Conservation (phyloP, 108 stramenopile species). For the Hondaea fermentalgiana region DNA sequence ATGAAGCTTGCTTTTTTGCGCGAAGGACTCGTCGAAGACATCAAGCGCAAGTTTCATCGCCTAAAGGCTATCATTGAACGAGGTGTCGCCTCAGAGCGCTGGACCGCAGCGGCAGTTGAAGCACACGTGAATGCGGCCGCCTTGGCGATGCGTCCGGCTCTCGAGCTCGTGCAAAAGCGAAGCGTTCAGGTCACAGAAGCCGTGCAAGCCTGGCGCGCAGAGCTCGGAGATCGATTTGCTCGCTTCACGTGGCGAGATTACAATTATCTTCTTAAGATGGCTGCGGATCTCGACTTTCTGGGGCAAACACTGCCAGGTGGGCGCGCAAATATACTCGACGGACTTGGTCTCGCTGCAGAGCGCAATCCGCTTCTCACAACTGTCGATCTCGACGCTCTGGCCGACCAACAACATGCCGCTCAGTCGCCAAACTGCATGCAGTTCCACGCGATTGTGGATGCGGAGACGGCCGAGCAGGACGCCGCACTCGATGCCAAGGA, state of each 20-base stretch:
- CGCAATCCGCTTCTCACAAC: neutral
- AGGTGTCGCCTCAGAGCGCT: neutral
- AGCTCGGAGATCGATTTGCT: neutral
- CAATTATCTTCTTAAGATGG: neutral
- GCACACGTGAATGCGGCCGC: neutral
- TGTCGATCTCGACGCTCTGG: neutral
- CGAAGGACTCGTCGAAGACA: slow-evolving; percentile 1
- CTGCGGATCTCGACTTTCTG: neutral
- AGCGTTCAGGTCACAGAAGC: neutral
- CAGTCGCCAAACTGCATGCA: neutral
- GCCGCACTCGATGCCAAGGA: neutral
- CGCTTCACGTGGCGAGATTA: neutral
- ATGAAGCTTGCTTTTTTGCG: neutral
- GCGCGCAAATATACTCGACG: neutral
- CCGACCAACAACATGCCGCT: neutral
- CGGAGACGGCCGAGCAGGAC: neutral
- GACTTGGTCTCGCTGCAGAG: neutral
- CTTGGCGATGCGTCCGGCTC: neutral
- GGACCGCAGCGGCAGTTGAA: neutral
- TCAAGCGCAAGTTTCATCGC: neutral
- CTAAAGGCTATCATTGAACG: neutral
- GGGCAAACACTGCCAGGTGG: neutral
- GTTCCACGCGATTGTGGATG: neutral
- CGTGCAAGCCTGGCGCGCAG: neutral
- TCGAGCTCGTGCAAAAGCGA: neutral